Evolutionary conservation across 345 rosid species (phyloP), one percentile per base, ranked within the genome.

Genomic region (Clarkia xantiana): DNA sequence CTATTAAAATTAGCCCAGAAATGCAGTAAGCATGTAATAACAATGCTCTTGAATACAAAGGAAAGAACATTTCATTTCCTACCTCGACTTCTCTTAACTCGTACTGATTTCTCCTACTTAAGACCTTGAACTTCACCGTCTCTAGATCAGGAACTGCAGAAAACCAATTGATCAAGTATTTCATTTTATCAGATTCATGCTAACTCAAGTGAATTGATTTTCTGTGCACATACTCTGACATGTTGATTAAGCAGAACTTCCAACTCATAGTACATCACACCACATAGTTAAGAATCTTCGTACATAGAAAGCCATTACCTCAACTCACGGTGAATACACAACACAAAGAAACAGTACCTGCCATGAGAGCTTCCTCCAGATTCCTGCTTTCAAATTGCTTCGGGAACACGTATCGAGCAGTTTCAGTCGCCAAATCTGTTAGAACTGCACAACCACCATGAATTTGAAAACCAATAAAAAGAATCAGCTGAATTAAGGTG

Each of bases 31-130:
- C n/a, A 41, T 13, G 56, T 3, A 42, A 42, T 38, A 53, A 17
- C 14, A 53, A 10, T 18, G 10, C 16, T n/a, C 38, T 9, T 4
- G 11, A 40, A 51, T 44, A 59, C 14, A 22, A 43, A 0, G 10
- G 9, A 6, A 15, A 34, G 14, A 13, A n/a, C 41, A 0, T 17
- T 43, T 0, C 23, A n/a, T 6, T 49, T n/a, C 20, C 39, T 64
- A 89, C 95, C 97, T 90, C 91, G 15, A 81, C 81, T 74, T 78
- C 78, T 72, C 95, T 74, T 25, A 85, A 77, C 78, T 85, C 97
- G 60, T 80, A 90, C 54, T 45, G 56, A 9, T 79, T 77, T 47
- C 70, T 71, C 67, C 70, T 72, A 4, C 71, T 60, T 58, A 79
- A 51, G 52, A 90, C 82, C 66, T 51, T 74, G 50, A 68, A 90